Evolutionary conservation across 805 yeast genomes (phyloP).

Genomic region (Gaillardinia entomophila): DNA sequence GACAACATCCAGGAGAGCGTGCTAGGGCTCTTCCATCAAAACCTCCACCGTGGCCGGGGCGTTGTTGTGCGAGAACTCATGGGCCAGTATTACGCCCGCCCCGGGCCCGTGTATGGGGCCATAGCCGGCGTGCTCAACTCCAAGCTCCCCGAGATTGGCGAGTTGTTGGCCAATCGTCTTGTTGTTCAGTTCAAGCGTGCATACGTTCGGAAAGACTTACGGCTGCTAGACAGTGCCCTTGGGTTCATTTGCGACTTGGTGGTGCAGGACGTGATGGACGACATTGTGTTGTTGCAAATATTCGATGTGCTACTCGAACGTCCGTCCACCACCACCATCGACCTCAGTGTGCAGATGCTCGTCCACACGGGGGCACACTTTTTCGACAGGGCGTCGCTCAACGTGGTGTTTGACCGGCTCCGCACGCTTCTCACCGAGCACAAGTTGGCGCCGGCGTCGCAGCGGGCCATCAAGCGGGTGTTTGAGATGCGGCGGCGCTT

Average conservation of each 20-base stretch:
- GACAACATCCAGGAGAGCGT: conserved; percentile 45
- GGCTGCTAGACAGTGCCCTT: neutral
- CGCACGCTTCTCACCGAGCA: conserved; percentile 57
- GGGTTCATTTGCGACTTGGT: conserved; percentile 57
- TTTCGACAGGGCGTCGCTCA: conserved; percentile 39
- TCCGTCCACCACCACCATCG: conserved; percentile 52
- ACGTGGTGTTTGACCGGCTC: conserved; percentile 53
- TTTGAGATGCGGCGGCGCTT: conserved; percentile 41
- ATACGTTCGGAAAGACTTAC: conserved; percentile 16
- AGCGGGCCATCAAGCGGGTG: conserved; percentile 43
- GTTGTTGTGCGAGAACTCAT: conserved; percentile 52
- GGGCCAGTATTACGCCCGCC: conserved; percentile 40
- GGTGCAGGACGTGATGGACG: conserved; percentile 49
- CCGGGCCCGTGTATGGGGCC: conserved; percentile 50
- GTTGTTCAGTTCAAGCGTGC: conserved; percentile 54
- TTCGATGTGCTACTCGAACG: conserved; percentile 30
- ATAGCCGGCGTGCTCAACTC: conserved; percentile 57
- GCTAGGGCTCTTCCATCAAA: conserved; percentile 47
- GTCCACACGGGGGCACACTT: conserved; percentile 49
- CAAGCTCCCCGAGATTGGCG: conserved; percentile 66
- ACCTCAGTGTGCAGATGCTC: conserved; percentile 47
- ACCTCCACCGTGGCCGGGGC: conserved; percentile 59
- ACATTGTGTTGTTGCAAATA: conserved; percentile 26
- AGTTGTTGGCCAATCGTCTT: conserved; percentile 46
- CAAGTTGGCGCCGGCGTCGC: conserved; percentile 31